Evolutionary conservation across 495 filamentous ascomycete species (phyloP).

Genomic region (Penicillium canescens): DNA sequence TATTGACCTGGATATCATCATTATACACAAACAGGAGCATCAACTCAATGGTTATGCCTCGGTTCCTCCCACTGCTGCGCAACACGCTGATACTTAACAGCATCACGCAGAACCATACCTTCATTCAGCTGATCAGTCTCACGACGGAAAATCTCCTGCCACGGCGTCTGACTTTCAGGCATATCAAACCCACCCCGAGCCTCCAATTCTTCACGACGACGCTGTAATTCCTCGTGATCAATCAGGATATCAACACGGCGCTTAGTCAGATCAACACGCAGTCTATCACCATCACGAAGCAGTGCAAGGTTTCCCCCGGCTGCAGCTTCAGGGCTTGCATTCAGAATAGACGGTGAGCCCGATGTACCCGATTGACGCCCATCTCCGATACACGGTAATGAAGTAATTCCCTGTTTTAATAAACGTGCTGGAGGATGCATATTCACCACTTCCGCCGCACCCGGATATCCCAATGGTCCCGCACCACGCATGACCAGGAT

Average conservation of each 20-base stretch:
- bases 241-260: conserved; percentile 55
- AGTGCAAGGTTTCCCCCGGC: conserved; percentile 57
- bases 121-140: conserved; percentile 50
- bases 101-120: conserved; percentile 51
- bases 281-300: conserved; percentile 50
- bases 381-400: conserved; percentile 31
- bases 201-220: conserved; percentile 54
- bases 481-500: conserved; percentile 55
- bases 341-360: conserved; percentile 53
- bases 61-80: conserved; percentile 45
- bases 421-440: conserved; percentile 1
- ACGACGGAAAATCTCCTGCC: conserved; percentile 52
- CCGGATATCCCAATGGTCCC: conserved; percentile 53
- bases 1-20: too few species aligned
- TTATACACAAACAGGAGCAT: too few species aligned
- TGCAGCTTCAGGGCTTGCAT: conserved; percentile 58
- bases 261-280: conserved; percentile 55
- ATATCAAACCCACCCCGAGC: conserved; percentile 14
- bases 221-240: conserved; percentile 58
- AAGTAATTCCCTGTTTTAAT: neutral
- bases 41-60: conserved; percentile 49
- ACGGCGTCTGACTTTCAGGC: conserved; percentile 34
- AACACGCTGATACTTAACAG: conserved; percentile 51
- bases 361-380: conserved; percentile 57
- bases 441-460: conserved; percentile 31